Evolutionary conservation across 2,329 filamentous ascomycete genomes (phyloP).

Genomic region (Diaporthe australafricana): DNA sequence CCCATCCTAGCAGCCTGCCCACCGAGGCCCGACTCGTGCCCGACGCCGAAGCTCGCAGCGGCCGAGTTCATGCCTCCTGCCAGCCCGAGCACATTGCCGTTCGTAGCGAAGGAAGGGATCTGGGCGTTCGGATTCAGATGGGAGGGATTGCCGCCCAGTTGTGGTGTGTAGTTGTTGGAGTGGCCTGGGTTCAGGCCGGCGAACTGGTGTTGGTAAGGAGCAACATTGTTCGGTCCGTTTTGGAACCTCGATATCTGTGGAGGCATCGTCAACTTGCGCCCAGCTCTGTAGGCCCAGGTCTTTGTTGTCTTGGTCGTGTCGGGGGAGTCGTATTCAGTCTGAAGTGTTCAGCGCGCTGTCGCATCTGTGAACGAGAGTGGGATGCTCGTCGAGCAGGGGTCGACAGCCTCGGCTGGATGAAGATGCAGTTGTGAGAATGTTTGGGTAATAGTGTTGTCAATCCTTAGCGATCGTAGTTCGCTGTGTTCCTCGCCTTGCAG

Average conservation of each 20-base stretch:
- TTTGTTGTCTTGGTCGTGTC: slow-evolving; percentile 32
- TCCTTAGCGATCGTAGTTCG: background rate
- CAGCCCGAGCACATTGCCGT: slow-evolving; percentile 67
- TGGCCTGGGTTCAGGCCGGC: slow-evolving; percentile 65
- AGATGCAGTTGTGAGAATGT: slow-evolving; percentile 9
- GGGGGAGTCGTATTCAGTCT: slow-evolving; percentile 37
- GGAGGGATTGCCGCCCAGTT: slow-evolving; percentile 73
- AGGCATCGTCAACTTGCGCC: slow-evolving; percentile 51
- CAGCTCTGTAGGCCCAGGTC: slow-evolving; percentile 29
- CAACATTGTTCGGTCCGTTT: slow-evolving; percentile 57
- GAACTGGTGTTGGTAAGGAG: slow-evolving; percentile 64
- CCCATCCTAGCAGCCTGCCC: slow-evolving; percentile 90
- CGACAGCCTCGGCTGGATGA: background rate
- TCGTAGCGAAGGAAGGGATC: slow-evolving; percentile 75
- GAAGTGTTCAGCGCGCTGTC: slow-evolving; percentile 27
- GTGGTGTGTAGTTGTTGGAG: slow-evolving; percentile 58
- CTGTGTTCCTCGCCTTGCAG: slow-evolving; percentile 3
- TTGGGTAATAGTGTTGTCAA: slow-evolving; percentile 2
- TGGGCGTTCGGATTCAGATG: slow-evolving; percentile 78
- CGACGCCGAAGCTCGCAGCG: slow-evolving; percentile 65
- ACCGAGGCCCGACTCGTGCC: slow-evolving; percentile 78
- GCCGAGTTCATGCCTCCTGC: slow-evolving; percentile 64
- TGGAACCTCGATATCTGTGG: slow-evolving; percentile 59
- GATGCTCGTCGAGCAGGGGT: slow-evolving; percentile 23
- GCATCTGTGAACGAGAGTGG: slow-evolving; percentile 35